phyloP scores from a whole-genome alignment of 345 rosid species.

The Cardamine occulta region DNA sequence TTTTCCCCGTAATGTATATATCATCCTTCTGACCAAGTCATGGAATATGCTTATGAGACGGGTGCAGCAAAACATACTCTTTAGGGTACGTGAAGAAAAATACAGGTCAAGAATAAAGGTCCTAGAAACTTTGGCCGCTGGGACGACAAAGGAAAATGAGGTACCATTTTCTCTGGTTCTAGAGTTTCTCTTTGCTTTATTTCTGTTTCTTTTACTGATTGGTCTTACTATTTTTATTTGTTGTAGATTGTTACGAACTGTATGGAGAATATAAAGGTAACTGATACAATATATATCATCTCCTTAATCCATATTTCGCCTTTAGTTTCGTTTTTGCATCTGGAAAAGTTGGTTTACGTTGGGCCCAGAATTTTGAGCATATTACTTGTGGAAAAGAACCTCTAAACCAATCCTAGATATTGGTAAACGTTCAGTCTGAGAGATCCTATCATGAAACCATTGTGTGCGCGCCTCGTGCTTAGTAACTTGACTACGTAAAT shows the following conservation, averaged over 20 bases:
- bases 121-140: conserved; percentile 78
- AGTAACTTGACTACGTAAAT: conserved; percentile 8
- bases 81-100: conserved; percentile 71
- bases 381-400: conserved; percentile 2
- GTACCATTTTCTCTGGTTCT: conserved; percentile 48
- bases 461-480: background rate
- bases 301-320: conserved; percentile 2
- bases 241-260: conserved; percentile 53
- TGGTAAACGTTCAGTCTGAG: conserved; percentile 19
- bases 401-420: background rate
- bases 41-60: conserved; percentile 34
- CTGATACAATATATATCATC: conserved; percentile 6
- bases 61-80: conserved; percentile 76
- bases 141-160: conserved; percentile 77
- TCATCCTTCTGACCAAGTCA: conserved; percentile 33
- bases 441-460: background rate
- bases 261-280: conserved; percentile 57
- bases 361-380: conserved; percentile 1
- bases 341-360: conserved; percentile 10
- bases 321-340: conserved; percentile 8
- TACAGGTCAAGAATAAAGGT: conserved; percentile 71
- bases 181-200: conserved; percentile 2
- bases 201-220: conserved; percentile 15
- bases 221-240: conserved; percentile 20
- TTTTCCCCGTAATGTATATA: conserved; percentile 21